Conservation (phyloP, 805 yeast genomes). For the Brettanomyces nanus region DNA sequence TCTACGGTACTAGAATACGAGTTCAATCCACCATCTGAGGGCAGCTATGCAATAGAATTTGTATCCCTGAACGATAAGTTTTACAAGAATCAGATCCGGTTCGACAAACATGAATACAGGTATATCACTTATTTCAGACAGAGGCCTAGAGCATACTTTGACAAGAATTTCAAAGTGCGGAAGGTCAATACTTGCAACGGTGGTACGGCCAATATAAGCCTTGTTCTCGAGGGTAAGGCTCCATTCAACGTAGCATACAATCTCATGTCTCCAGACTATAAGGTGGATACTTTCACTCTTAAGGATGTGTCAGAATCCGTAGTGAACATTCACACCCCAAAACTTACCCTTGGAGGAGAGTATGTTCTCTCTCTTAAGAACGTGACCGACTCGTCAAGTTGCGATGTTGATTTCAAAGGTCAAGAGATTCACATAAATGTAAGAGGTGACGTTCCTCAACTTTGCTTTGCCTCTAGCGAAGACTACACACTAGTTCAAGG, state of each 20-base stretch:
- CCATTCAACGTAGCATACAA: slow-evolving; percentile 72
- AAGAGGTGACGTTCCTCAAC: slow-evolving; percentile 56
- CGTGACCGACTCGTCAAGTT: slow-evolving; percentile 67
- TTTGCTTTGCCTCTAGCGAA: slow-evolving; percentile 25
- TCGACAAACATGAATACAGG: slow-evolving; percentile 35
- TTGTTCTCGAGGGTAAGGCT: slow-evolving; percentile 65
- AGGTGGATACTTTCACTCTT: slow-evolving; percentile 32
- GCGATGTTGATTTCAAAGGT: slow-evolving; percentile 62
- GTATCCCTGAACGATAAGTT: slow-evolving; percentile 55
- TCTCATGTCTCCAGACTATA: slow-evolving; percentile 48
- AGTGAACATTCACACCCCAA: slow-evolving; percentile 44
- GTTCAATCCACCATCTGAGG: slow-evolving; percentile 75
- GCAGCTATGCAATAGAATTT: slow-evolving; percentile 71
- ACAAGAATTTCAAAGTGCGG: slow-evolving; percentile 13
- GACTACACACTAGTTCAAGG: slow-evolving; percentile 52
- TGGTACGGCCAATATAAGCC: slow-evolving; percentile 35
- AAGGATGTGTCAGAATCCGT: slow-evolving; percentile 31
- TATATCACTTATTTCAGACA: slow-evolving; percentile 67
- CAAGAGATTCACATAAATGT: slow-evolving; percentile 62
- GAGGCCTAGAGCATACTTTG: slow-evolving; percentile 46
- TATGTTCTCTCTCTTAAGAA: slow-evolving; percentile 56
- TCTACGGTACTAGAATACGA: slow-evolving; percentile 34
- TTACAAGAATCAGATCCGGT: slow-evolving; percentile 29
- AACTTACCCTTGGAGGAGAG: slow-evolving; percentile 60
- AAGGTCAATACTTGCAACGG: slow-evolving; percentile 24